Evolutionary conservation across 2,329 filamentous ascomycete species (phyloP).

Genomic region (Colletotrichum sp.): DNA sequence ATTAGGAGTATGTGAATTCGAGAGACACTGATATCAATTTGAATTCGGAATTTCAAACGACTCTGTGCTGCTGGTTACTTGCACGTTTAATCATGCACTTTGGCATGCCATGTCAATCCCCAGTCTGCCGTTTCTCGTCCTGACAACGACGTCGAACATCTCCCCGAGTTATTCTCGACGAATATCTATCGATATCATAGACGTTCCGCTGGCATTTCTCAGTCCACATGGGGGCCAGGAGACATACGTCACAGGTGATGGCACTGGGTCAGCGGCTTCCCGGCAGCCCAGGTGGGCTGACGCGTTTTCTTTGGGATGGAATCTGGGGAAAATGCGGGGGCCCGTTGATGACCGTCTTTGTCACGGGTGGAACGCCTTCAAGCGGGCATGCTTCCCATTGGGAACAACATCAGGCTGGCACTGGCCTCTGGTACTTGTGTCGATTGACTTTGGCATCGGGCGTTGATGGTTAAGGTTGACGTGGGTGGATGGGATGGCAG

Average conservation of each 20-base stretch:
- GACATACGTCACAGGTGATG: background rate
- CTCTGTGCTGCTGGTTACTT: background rate
- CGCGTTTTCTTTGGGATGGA: background rate
- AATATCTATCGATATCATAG: background rate
- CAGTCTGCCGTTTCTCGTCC: background rate
- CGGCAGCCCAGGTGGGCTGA: background rate
- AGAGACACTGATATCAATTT: background rate
- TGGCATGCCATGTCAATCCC: background rate
- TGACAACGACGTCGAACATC: background rate
- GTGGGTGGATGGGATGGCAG: background rate
- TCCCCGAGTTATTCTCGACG: background rate
- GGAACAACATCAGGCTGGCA: background rate
- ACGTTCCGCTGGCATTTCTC: background rate
- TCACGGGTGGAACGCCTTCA: background rate
- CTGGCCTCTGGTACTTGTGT: background rate
- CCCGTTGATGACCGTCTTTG: background rate
- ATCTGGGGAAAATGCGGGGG: slow-evolving; percentile 18
- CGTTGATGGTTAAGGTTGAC: background rate
- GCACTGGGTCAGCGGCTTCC: background rate
- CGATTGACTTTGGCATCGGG: background rate
- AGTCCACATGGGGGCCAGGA: background rate
- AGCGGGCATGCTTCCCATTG: background rate
- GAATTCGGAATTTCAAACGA: background rate
- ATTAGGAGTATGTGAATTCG: background rate
- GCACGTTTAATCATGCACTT: background rate